phyloP scores from a whole-genome alignment of 1,284 basidiomycete genomes.

The Cryptococcus sp. region DNA sequence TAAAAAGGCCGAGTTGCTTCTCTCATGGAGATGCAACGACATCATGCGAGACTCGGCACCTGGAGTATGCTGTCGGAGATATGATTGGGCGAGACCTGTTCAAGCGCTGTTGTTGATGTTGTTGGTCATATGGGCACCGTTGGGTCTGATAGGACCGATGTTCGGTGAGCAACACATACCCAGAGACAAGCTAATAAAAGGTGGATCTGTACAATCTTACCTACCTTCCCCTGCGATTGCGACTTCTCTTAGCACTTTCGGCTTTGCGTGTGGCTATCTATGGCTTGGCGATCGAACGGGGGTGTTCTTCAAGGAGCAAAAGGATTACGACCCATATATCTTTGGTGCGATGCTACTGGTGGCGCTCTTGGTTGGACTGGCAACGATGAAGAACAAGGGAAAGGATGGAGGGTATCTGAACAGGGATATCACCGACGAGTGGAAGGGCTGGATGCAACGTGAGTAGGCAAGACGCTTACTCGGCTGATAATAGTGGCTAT shows the following conservation, averaged over 20 bases:
- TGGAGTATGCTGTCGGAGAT: conserved; percentile 75
- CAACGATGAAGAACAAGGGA: conserved; percentile 57
- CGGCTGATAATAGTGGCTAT: conserved; percentile 59
- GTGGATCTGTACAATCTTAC: conserved; percentile 40
- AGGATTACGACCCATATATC: conserved; percentile 64
- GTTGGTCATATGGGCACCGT: conserved; percentile 57
- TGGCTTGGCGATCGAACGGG: conserved; percentile 73
- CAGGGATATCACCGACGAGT: conserved; percentile 85
- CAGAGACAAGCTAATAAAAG: conserved; percentile 5
- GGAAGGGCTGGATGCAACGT: conserved; percentile 97
- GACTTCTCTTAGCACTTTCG: conserved; percentile 56
- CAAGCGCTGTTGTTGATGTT: conserved; percentile 58
- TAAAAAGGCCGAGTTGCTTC: conserved; percentile 68
- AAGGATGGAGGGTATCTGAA: conserved; percentile 83
- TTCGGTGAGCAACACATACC: conserved; percentile 37
- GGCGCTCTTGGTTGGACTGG: conserved; percentile 57
- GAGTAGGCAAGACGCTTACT: conserved; percentile 24
- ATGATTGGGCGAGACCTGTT: conserved; percentile 60
- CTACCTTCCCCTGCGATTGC: conserved; percentile 46
- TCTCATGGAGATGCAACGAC: conserved; percentile 78
- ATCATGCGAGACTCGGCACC: conserved; percentile 60
- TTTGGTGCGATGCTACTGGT: conserved; percentile 59
- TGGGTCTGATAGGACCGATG: conserved; percentile 45
- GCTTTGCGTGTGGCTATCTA: conserved; percentile 59
- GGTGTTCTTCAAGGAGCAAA: conserved; percentile 81